Base-by-base conservation (phyloP, 2,329 filamentous ascomycete species). In the Periconia sp. region DNA sequence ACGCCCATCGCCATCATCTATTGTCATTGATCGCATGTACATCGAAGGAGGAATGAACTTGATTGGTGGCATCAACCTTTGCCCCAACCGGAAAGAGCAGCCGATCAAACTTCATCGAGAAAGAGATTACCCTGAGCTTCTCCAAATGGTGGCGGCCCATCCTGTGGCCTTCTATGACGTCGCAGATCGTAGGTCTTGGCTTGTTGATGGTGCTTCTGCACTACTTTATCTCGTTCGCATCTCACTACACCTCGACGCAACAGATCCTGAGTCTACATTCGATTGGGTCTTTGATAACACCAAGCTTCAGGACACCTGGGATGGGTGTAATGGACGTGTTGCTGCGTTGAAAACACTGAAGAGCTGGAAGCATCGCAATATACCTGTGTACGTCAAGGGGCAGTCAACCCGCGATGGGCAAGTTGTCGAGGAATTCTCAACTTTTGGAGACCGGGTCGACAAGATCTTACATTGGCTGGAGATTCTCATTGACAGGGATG, bases 131-230 rank as follows among this genome's bases (percentile, higher is more conserved):
- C 36, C 36, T 24, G 13, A 15, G 3, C 11, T 31, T 3, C 36
- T 45, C 5, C 6, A 18, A 19, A 18, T 15, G 36, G 21, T 45
- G 2, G 36, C 29, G 3, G 4, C 13, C 5, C 42, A 45, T 6
- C 31, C 36, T 6, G 54, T 61, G 0, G 45, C 54, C 2, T 40
- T 58, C 4, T 62, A 50, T 45, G 64, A 62, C 30, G 52, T 41
- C 10, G 43, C 22, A 13, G 56, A 56, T n/a, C 57, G 52, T 24
- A 54, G 63, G 25, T 68, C 59, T 1, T 73, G 69, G 68, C 42
- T 73, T 1, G 46, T 70, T 0, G 65, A 73, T 41, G 71, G 69
- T n/a, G 53, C 58, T 8, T 66, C 59, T 40, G 68, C 65, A 5
- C 37, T 73, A 16, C 58, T 73, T 6, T 69, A 74, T 41, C 57